A percentile compares a stretch with the other conserved stretches of the same genome.
These are phyloP conservation scores for Hyaloperonospora arabidopsidis DNA, from an alignment of 352 stramenopile genomes.

Conservation along the genomic window DNA sequence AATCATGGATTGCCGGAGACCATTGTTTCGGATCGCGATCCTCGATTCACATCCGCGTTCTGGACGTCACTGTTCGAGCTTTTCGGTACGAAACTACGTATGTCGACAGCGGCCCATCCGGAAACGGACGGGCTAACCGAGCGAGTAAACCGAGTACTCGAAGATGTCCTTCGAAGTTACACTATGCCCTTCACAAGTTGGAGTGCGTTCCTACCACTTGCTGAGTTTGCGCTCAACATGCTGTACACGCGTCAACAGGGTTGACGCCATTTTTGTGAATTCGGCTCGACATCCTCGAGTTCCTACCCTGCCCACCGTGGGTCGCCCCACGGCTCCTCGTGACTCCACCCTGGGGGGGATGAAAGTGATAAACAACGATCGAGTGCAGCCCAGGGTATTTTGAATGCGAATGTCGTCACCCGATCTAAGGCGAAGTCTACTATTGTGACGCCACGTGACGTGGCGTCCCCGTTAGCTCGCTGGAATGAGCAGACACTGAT, in stretches of 20 bases:
- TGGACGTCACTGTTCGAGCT: slow-evolving; percentile 2
- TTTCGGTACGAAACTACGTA: neutral
- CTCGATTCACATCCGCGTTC: neutral
- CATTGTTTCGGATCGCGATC: slow-evolving; percentile 1
- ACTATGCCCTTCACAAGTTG: neutral
- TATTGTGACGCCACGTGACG: neutral
- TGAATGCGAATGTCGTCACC: neutral
- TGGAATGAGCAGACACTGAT: neutral
- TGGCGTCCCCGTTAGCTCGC: neutral
- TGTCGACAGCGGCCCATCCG: slow-evolving; percentile 3
- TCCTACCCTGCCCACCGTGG: neutral
- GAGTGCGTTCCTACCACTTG: neutral
- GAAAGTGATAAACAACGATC: neutral
- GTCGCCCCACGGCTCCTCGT: neutral
- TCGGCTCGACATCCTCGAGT: neutral
- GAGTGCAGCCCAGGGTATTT: neutral
- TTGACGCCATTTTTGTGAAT: neutral
- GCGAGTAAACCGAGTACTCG: neutral
- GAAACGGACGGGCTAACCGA: slow-evolving; percentile 7
- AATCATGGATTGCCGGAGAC: neutral
- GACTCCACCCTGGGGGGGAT: neutral
- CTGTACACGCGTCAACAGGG: neutral
- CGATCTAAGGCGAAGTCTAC: neutral
- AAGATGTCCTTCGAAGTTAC: neutral
- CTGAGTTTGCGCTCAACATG: neutral